Base-by-base conservation (phyloP, 2,329 filamentous ascomycete species). In the Amauroascus verrucosus region DNA sequence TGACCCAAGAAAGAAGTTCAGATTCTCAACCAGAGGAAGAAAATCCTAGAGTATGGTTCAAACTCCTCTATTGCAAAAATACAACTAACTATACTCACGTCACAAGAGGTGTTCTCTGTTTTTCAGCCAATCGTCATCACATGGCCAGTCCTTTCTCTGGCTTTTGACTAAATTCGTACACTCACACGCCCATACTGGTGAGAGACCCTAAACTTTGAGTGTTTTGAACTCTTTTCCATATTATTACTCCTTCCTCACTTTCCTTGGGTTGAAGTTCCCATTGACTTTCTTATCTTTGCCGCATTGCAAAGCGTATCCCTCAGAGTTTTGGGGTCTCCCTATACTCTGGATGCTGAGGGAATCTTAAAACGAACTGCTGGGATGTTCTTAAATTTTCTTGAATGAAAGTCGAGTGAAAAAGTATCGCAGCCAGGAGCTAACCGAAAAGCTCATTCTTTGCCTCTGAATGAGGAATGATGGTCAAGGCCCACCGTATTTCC, bases 281-380 rank as follows among this genome's bases (percentile, higher is more conserved):
- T 22, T 32, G 28, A 35, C 9, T 35, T n/a, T n/a, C n/a, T n/a
- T 30, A 30, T 30, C 2, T 22, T 48, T 30, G n/a, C 24, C 33
- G 45, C 47, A 28, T 41, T 43, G 11, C 22, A 49, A 38, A 33
- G 14, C 18, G 13, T 50, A 37, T 22, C 22, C 28, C 24, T 30
- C 41, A 13, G 41, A 30, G 22, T 3, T 11, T 40, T 35, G 48
- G 26, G 24, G 38, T 41, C 4, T 32, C 28, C 22, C 48, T 22
- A 6, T 7, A 6, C 38, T 50, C n/a, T 50, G 48, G 48, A 51
- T 24, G 48, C 37, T 43, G 16, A n/a, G 24, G 48, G 48, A 51
- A 51, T 51, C 38, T 41, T 50, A 51, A 51, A n/a, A 44, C 38
- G 16, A 51, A 5, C 16, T 44, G 13, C 28, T 24, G 48, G 48